phyloP scores from a whole-genome alignment of 495 filamentous ascomycete species.

The Astrothelium macrocarpum region DNA sequence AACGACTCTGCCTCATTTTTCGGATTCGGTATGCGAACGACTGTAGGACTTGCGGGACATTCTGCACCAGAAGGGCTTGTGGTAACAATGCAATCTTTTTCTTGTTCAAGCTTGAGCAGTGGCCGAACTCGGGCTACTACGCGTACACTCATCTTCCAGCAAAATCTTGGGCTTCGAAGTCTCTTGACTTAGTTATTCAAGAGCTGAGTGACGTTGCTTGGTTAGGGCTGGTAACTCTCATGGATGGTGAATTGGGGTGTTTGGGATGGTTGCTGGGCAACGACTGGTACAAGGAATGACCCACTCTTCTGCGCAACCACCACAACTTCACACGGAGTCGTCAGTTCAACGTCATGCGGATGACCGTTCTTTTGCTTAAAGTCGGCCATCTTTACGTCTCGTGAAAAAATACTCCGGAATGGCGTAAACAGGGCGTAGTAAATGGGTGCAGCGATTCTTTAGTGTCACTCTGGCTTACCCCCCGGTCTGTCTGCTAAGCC shows the following conservation, averaged over 20 bases:
- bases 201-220: not conserved
- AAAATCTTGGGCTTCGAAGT: not conserved
- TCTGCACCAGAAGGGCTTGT: conserved; percentile 31
- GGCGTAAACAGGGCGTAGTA: too few relatives aligned
- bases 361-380: too few relatives aligned
- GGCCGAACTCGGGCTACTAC: conserved; percentile 87
- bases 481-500: too few relatives aligned
- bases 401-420: too few relatives aligned
- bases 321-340: too few relatives aligned
- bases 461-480: too few relatives aligned
- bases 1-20: conserved; percentile 88
- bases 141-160: conserved; percentile 52
- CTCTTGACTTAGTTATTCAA: not conserved
- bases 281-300: too few relatives aligned
- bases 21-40: conserved; percentile 87
- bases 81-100: conserved; percentile 74
- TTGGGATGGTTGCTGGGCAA: not conserved
- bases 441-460: too few relatives aligned
- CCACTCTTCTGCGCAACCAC: too few relatives aligned
- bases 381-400: too few relatives aligned
- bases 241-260: not conserved
- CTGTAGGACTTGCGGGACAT: conserved; percentile 48
- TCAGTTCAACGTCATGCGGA: too few relatives aligned
- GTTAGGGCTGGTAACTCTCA: not conserved
- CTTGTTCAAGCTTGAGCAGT: conserved; percentile 69